Percentiles rank a stretch among this genome's conserved stretches.
Evolutionary conservation across 2,329 filamentous ascomycete genomes (phyloP).

Genomic region (Cadophora gregata): DNA sequence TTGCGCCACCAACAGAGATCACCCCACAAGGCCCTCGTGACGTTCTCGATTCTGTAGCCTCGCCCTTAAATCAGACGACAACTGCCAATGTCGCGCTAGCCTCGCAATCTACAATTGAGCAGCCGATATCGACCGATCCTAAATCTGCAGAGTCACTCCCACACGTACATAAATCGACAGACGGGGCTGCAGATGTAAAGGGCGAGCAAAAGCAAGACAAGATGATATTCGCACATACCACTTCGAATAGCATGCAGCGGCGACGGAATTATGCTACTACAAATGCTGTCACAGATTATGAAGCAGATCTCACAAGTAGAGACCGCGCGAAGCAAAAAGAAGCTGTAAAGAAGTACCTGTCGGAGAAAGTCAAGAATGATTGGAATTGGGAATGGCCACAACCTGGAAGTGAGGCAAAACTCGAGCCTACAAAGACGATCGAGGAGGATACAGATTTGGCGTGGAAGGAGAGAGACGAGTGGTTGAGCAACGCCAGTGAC

Average conservation of each 20-base stretch:
- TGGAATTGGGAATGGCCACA: slow-evolving; percentile 66
- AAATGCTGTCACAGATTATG: slow-evolving; percentile 52
- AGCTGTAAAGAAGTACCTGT: slow-evolving; percentile 62
- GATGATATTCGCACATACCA: slow-evolving; percentile 36
- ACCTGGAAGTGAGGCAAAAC: slow-evolving; percentile 20
- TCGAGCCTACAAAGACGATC: slow-evolving; percentile 5
- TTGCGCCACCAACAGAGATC: slow-evolving; percentile 27
- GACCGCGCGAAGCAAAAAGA: slow-evolving; percentile 69
- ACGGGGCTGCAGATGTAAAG: slow-evolving; percentile 17
- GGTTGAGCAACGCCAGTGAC: slow-evolving; percentile 40
- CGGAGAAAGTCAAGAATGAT: slow-evolving; percentile 60
- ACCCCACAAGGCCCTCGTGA: slow-evolving; percentile 31
- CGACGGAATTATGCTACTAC: slow-evolving; percentile 42
- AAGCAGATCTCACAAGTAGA: slow-evolving; percentile 65
- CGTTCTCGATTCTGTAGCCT: slow-evolving; percentile 14
- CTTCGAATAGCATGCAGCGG: slow-evolving; percentile 29
- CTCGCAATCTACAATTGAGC: slow-evolving; percentile 17
- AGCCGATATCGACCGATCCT: slow-evolving; percentile 12
- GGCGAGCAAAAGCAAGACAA: slow-evolving; percentile 29
- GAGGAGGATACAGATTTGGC: slow-evolving; percentile 23
- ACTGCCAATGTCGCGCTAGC: slow-evolving; percentile 11
- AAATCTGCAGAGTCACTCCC: slow-evolving; percentile 19
- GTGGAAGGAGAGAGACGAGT: slow-evolving; percentile 45
- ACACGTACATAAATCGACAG: slow-evolving; percentile 22
- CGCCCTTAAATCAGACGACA: slow-evolving; percentile 17